phyloP scores from a whole-genome alignment of 345 rosid genomes.

The Eucalyptus curtisii region DNA sequence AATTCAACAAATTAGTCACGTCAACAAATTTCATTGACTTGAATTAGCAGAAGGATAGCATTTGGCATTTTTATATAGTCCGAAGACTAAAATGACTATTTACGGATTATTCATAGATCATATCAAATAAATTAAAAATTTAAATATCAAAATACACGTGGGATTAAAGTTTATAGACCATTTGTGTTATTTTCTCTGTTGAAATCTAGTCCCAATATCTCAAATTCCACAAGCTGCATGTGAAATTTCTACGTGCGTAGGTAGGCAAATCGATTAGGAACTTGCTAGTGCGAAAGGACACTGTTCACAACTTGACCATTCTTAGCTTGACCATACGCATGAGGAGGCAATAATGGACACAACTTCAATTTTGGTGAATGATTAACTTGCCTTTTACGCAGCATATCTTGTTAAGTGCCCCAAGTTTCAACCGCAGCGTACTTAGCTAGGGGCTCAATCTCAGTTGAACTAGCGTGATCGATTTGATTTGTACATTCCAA shows the following conservation, averaged over 20 bases:
- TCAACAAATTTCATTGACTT: neutral
- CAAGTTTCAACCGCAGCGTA: neutral
- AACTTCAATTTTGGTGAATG: neutral
- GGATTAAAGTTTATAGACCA: rapidly evolving
- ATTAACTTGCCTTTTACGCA: neutral
- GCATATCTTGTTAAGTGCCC: neutral
- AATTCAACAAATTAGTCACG: neutral
- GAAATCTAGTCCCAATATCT: neutral
- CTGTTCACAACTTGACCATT: neutral
- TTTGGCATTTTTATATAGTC: neutral
- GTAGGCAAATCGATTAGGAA: neutral
- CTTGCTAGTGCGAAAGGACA: neutral
- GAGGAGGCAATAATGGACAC: neutral
- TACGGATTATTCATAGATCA: rapidly evolving
- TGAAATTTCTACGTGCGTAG: neutral
- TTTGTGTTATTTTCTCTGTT: neutral
- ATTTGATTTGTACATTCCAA: neutral
- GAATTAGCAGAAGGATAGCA: rapidly evolving
- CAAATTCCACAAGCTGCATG: neutral
- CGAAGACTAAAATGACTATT: rapidly evolving
- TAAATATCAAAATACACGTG: rapidly evolving
- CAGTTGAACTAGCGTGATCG: neutral
- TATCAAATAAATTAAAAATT: rapidly evolving
- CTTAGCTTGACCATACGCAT: neutral
- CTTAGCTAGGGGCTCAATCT: neutral